Percentiles rank a stretch among this genome's conserved stretches.
phyloP scores from a whole-genome alignment of 257 asterid genomes.

The Apocynum venetum region DNA sequence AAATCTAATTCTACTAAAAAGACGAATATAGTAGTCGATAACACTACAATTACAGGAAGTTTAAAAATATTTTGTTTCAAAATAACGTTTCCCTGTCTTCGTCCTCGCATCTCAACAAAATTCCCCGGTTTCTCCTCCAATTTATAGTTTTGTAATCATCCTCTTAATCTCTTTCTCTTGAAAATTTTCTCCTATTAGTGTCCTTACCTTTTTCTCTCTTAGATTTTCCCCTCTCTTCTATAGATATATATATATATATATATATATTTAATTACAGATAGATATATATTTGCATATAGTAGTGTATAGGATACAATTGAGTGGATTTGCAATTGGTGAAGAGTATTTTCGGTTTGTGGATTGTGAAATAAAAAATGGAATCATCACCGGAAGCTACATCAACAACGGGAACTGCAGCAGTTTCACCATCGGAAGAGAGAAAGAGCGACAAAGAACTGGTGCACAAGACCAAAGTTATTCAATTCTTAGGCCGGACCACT shows the following conservation, averaged over 20 bases:
- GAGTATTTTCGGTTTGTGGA: not conserved
- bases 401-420: constrained; percentile 18
- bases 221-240: not conserved
- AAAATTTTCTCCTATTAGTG: not conserved
- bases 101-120: not conserved
- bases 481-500: constrained; percentile 73
- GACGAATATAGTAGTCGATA: constrained; percentile 4
- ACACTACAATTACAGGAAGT: not conserved
- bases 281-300: not conserved
- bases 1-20: not conserved
- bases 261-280: no score
- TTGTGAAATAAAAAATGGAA: constrained; percentile 17
- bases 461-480: constrained; percentile 69
- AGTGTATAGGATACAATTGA: not conserved
- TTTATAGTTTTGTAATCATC: not conserved
- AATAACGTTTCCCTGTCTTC: not conserved
- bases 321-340: constrained; percentile 9
- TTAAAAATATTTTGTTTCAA: no score
- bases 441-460: constrained; percentile 46
- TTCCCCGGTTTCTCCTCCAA: not conserved
- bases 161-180: not conserved
- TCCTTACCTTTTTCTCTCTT: not conserved
- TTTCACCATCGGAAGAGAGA: constrained; percentile 22
- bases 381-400: constrained; percentile 13
- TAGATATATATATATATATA: not conserved